These are phyloP conservation scores for Chloris gayana DNA, from an alignment of 176 grass and related monocot genomes.

Conservation along the genomic window DNA sequence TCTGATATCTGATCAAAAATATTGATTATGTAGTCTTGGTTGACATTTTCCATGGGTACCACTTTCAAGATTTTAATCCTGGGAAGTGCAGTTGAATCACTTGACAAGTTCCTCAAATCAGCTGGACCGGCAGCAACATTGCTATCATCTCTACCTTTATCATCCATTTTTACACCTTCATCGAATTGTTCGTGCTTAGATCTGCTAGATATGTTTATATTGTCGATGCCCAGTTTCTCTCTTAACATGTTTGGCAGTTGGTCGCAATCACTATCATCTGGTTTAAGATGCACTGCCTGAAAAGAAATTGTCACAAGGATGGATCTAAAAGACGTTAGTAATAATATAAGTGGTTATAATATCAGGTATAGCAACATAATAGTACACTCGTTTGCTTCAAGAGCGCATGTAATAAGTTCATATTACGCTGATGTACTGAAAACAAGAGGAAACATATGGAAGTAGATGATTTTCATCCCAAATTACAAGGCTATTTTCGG, in stretches of 20 bases:
- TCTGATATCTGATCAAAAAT: slow-evolving; percentile 89
- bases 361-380: background rate
- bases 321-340: background rate
- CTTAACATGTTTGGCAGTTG: slow-evolving; percentile 40
- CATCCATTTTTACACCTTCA: slow-evolving; percentile 56
- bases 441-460: slow-evolving; percentile 6
- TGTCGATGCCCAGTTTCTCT: slow-evolving; percentile 53
- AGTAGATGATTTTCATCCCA: slow-evolving; percentile 2
- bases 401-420: slow-evolving; percentile 8
- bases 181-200: slow-evolving; percentile 41
- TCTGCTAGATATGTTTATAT: slow-evolving; percentile 59
- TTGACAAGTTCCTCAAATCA: slow-evolving; percentile 62
- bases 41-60: slow-evolving; percentile 66
- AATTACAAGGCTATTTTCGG: slow-evolving; percentile 18
- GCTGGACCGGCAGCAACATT: slow-evolving; percentile 55
- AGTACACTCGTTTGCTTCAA: background rate
- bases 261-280: slow-evolving; percentile 53
- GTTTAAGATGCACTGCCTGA: slow-evolving; percentile 59
- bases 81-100: slow-evolving; percentile 55
- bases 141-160: slow-evolving; percentile 58
- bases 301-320: slow-evolving; percentile 30
- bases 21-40: slow-evolving; percentile 83
- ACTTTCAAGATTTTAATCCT: slow-evolving; percentile 85
- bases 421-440: slow-evolving; percentile 35
- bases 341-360: background rate